A percentile compares a stretch with the other conserved stretches of the same genome.
phyloP scores from a whole-genome alignment of 495 filamentous ascomycete genomes.

The Xylaria bambusicola region DNA sequence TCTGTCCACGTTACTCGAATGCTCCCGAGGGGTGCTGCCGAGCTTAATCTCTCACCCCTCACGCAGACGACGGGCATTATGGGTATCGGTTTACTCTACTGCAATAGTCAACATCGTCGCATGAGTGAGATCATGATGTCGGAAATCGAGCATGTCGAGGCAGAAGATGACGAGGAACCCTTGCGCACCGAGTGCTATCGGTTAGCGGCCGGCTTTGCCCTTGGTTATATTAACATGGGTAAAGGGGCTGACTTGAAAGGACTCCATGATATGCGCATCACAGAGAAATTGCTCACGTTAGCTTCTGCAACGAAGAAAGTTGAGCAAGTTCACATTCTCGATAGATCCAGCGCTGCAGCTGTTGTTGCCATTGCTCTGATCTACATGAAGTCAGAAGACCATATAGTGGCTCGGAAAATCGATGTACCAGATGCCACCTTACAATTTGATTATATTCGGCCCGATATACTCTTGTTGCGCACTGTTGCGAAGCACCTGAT shows the following conservation, averaged over 20 bases:
- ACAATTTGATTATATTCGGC: slow-evolving; percentile 92
- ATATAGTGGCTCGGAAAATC: slow-evolving; percentile 85
- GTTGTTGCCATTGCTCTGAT: slow-evolving; percentile 89
- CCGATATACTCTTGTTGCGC: slow-evolving; percentile 87
- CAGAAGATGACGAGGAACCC: slow-evolving; percentile 69
- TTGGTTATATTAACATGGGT: slow-evolving; percentile 93
- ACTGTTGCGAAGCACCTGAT: slow-evolving; percentile 92
- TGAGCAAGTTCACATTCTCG: slow-evolving; percentile 84
- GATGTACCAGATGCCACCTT: slow-evolving; percentile 86
- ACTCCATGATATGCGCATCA: slow-evolving; percentile 89
- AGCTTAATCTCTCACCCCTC: slow-evolving; percentile 89
- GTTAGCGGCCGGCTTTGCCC: slow-evolving; percentile 87
- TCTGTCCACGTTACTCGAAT: slow-evolving; percentile 97
- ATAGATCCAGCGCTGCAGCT: slow-evolving; percentile 87
- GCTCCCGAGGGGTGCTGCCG: slow-evolving; percentile 86
- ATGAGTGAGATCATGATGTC: slow-evolving; percentile 99
- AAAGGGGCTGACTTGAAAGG: slow-evolving; percentile 86
- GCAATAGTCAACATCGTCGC: slow-evolving; percentile 90
- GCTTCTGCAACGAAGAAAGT: slow-evolving; percentile 87
- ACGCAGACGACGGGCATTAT: slow-evolving; percentile 96
- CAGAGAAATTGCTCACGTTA: slow-evolving; percentile 80
- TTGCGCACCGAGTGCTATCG: slow-evolving; percentile 92
- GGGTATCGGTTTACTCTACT: slow-evolving; percentile 95
- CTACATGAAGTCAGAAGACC: slow-evolving; percentile 95
- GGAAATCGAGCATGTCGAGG: slow-evolving; percentile 84